These are phyloP conservation scores for Bombardia bombarda DNA, from an alignment of 495 filamentous ascomycete species.

Conservation along the genomic window DNA sequence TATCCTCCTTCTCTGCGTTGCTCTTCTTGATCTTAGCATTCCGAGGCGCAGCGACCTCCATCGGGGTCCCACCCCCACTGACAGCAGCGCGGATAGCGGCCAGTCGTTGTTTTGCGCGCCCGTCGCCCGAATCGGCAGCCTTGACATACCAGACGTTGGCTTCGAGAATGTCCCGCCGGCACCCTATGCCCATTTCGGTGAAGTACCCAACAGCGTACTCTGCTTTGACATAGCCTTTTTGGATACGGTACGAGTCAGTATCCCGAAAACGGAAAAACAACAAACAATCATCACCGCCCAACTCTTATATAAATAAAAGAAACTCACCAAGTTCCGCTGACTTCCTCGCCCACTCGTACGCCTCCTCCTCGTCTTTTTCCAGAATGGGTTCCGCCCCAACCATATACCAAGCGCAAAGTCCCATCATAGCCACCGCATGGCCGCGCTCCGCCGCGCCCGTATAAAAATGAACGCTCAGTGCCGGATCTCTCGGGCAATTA, in stretches of 20 bases:
- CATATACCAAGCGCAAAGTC: slow-evolving; percentile 96
- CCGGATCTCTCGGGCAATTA: slow-evolving; percentile 81
- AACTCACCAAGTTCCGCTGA: slow-evolving; percentile 76
- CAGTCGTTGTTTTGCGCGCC: slow-evolving; percentile 76
- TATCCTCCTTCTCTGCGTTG: slow-evolving; percentile 38
- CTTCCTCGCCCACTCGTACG: slow-evolving; percentile 88
- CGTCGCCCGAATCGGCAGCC: slow-evolving; percentile 87
- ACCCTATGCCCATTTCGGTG: slow-evolving; percentile 96
- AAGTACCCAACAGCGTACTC: slow-evolving; percentile 96
- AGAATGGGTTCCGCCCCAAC: slow-evolving; percentile 89
- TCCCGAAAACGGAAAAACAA: slow-evolving; percentile 7
- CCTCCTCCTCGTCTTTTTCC: slow-evolving; percentile 91
- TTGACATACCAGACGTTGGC: slow-evolving; percentile 98
- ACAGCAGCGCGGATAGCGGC: slow-evolving; percentile 80
- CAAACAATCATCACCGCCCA: too few species aligned
- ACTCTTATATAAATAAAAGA: not conserved
- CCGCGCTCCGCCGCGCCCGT: slow-evolving; percentile 80
- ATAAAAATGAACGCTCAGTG: slow-evolving; percentile 95
- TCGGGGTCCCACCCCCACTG: slow-evolving; percentile 57
- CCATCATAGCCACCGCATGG: slow-evolving; percentile 94
- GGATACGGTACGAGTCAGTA: slow-evolving; percentile 4
- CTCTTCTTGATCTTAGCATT: slow-evolving; percentile 44
- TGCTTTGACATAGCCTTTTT: slow-evolving; percentile 76
- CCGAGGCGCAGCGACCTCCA: slow-evolving; percentile 41
- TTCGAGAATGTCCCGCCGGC: slow-evolving; percentile 83